phyloP scores from a whole-genome alignment of 1,139 yeast species.

The Kodamaea suecica region DNA sequence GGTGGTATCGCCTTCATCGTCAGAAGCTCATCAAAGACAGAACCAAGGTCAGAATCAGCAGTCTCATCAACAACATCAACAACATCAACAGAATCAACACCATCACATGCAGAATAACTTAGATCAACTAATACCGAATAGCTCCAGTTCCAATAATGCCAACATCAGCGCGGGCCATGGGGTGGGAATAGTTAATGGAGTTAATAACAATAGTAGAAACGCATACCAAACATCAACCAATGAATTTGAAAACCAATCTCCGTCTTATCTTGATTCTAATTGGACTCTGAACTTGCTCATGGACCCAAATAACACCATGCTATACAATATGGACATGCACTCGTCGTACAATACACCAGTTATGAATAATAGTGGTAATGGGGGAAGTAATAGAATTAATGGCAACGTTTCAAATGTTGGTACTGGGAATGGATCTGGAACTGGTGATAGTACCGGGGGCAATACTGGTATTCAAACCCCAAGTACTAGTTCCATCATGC shows the following conservation, averaged over 20 bases:
- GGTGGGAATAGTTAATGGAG: too few species aligned
- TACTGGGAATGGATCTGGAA: not conserved
- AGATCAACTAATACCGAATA: constrained; percentile 4
- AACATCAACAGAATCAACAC: constrained; percentile 10
- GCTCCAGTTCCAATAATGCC: constrained; percentile 5
- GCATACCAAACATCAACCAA: constrained; percentile 6
- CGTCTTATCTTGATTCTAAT: constrained; percentile 43
- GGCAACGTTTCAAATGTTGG: not conserved
- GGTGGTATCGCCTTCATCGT: not conserved
- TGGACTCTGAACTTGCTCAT: constrained; percentile 42
- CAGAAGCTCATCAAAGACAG: constrained; percentile 23
- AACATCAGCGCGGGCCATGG: too few species aligned
- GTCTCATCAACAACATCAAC: constrained; percentile 13
- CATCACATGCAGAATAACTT: not conserved
- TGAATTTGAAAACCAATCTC: constrained; percentile 23
- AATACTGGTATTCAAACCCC: constrained; percentile 9
- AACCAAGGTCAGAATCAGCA: constrained; percentile 14
- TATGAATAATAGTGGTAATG: not conserved
- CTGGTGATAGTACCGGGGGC: constrained; percentile 1
- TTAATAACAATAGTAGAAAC: constrained; percentile 3
- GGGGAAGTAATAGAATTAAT: not conserved
- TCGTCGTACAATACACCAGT: not conserved
- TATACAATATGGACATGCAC: constrained; percentile 26
- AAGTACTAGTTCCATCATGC: constrained; percentile 26
- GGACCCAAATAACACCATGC: constrained; percentile 37